Evolutionary conservation across 2,329 filamentous ascomycete genomes (phyloP).

Genomic region (Paecilomyces formosus): DNA sequence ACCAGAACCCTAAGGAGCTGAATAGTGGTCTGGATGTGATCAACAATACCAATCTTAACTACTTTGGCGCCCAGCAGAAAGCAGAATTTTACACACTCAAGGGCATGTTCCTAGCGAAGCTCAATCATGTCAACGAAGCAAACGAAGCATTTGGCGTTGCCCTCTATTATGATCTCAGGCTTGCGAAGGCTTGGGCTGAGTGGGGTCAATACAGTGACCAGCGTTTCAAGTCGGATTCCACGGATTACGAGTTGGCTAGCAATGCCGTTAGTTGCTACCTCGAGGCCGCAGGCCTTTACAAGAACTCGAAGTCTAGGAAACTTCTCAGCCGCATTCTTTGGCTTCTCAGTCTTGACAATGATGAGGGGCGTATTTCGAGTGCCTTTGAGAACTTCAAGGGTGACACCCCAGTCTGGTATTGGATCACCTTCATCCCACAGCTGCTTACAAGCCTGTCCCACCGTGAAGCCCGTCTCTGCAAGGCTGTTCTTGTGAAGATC

Average conservation of each 20-base stretch:
- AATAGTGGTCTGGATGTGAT: slow-evolving; percentile 94
- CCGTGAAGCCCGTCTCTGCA: slow-evolving; percentile 81
- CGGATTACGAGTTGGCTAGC: slow-evolving; percentile 72
- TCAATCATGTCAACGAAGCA: slow-evolving; percentile 82
- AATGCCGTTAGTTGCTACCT: slow-evolving; percentile 94
- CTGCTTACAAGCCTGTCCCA: slow-evolving; percentile 84
- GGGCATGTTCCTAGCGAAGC: slow-evolving; percentile 97
- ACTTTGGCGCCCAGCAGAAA: slow-evolving; percentile 93
- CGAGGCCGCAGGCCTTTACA: slow-evolving; percentile 92
- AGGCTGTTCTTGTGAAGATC: slow-evolving; percentile 82
- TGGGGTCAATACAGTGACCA: slow-evolving; percentile 98
- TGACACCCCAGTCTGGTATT: slow-evolving; percentile 97
- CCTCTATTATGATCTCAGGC: slow-evolving; percentile 87
- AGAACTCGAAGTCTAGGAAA: slow-evolving; percentile 93
- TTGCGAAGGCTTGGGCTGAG: slow-evolving; percentile 97
- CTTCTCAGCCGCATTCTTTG: slow-evolving; percentile 88
- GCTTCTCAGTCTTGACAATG: slow-evolving; percentile 88
- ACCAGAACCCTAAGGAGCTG: slow-evolving; percentile 88
- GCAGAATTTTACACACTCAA: slow-evolving; percentile 99
- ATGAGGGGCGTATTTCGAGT: slow-evolving; percentile 70
- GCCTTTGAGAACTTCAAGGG: slow-evolving; percentile 97
- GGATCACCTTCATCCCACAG: slow-evolving; percentile 98
- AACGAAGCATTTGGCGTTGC: slow-evolving; percentile 93
- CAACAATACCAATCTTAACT: slow-evolving; percentile 98
- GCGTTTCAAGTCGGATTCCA: slow-evolving; percentile 85